Evolutionary conservation across 805 yeast genomes (phyloP), one percentile per base, ranked within the genome.

Genomic region (Ogataea henricii): DNA sequence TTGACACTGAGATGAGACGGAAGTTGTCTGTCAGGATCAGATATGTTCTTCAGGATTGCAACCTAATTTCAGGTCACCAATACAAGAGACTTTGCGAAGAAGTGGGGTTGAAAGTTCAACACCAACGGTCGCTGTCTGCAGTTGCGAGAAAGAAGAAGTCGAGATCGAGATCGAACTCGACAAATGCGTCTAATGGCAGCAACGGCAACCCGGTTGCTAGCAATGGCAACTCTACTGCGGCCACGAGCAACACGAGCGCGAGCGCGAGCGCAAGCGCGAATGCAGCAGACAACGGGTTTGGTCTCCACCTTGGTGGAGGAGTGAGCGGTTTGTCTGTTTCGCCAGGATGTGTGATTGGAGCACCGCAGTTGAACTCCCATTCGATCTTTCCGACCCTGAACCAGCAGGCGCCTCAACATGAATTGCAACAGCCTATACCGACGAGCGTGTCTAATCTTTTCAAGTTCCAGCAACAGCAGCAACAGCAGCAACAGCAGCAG

Each of bases 11-110:
- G 36, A 68, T 78, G 49, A 83, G 84, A 48, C 78, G 76, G 50
- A 79, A 77, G 48, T 76, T 89, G 4, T 66, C 81, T 18, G 70
- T 73, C 43, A 86, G 83, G 64, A 82, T 87, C 16, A 78, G 89
- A 51, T 70, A 76, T 39, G 78, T 83, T 6, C 69, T 91, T 48
- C 68, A 82, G 35, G 86, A 85, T 40, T 66, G 78, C 58, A 81
- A 79, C 48, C 74, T 85, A 32, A 58, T 72, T 38, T 70, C 77
- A 23, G 72, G 68, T 43, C 96, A 87, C 63, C 87, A 86, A 29
- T 88, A 89, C 67, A 87, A 88, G 62, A 82, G 96, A 54, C 72
- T 94, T 48, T 79, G 91, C 77, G 98, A 92, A 57, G 98, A 92
- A 66, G 92, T 90, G 52, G 97, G 97, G 3, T 70, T 91, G 43